phyloP scores from a whole-genome alignment of 768 basidiomycete species.

The Pulveroboletus frians region DNA sequence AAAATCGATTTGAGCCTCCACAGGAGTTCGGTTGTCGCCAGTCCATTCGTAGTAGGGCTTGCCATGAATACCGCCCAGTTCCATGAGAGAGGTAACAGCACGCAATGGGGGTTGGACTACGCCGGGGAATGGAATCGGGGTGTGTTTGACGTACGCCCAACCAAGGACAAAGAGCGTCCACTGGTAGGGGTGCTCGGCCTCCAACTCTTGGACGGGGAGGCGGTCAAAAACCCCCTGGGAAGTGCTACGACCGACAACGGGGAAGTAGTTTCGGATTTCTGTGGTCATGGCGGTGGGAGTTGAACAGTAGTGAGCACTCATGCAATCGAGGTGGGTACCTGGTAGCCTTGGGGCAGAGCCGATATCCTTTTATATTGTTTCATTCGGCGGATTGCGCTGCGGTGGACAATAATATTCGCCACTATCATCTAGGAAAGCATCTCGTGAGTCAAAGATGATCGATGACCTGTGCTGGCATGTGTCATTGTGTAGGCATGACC shows the following conservation, averaged over 20 bases:
- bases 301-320: neutral
- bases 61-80: conserved; percentile 23
- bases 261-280: conserved; percentile 11
- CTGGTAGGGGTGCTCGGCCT: conserved; percentile 17
- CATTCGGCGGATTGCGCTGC: neutral
- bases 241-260: conserved; percentile 17
- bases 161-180: conserved; percentile 26
- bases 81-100: conserved; percentile 12
- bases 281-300: neutral
- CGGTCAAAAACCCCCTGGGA: conserved; percentile 17
- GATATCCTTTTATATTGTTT: conserved; percentile 5
- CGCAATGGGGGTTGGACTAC: conserved; percentile 13
- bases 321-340: neutral
- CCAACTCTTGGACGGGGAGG: conserved; percentile 20
- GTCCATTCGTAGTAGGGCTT: conserved; percentile 23
- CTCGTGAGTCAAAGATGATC: neutral
- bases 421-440: neutral
- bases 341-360: neutral
- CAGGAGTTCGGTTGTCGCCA: conserved; percentile 17
- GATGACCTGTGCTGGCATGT: neutral
- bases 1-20: conserved; percentile 16
- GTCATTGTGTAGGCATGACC: neutral
- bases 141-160: conserved; percentile 12
- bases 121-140: conserved; percentile 10
- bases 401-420: neutral